Conservation (phyloP, 2,329 filamentous ascomycete species). For the Cephalotrichum gorgonifer region DNA sequence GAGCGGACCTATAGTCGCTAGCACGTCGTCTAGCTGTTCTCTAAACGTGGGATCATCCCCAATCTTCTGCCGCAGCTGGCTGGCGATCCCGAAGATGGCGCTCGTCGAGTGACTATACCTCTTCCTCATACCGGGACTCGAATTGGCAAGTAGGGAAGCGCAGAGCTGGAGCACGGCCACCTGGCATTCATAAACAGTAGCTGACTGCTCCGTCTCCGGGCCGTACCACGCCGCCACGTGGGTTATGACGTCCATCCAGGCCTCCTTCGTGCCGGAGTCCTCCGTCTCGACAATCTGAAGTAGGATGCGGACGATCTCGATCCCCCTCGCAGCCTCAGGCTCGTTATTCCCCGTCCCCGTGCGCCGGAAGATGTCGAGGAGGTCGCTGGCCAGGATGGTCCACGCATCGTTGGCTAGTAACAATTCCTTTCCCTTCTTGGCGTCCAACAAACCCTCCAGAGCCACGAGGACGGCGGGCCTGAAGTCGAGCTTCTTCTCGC, state of each 20-base stretch:
- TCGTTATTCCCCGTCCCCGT: slow-evolving; percentile 15
- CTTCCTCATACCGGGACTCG: slow-evolving; percentile 33
- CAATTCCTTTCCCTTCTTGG: slow-evolving; percentile 33
- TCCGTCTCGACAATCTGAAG: slow-evolving; percentile 40
- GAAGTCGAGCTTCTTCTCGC: slow-evolving; percentile 34
- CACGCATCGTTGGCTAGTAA: slow-evolving; percentile 45
- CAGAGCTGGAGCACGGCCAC: slow-evolving; percentile 46
- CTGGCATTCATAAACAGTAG: slow-evolving; percentile 34
- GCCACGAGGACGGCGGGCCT: slow-evolving; percentile 47
- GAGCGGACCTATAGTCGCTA: slow-evolving; percentile 18
- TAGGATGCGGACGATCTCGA: slow-evolving; percentile 46
- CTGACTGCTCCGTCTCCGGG: slow-evolving; percentile 17
- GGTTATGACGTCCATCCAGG: slow-evolving; percentile 47
- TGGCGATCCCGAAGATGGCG: slow-evolving; percentile 38
- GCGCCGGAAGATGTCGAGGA: slow-evolving; percentile 30
- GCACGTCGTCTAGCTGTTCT: slow-evolving; percentile 36
- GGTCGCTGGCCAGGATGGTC: slow-evolving; percentile 38
- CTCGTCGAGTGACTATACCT: slow-evolving; percentile 40
- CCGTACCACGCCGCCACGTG: slow-evolving; percentile 36
- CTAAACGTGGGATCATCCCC: slow-evolving; percentile 20
- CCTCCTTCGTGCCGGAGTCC: slow-evolving; percentile 31
- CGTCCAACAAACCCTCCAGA: slow-evolving; percentile 44
- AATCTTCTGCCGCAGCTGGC: slow-evolving; percentile 25
- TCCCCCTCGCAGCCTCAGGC: slow-evolving; percentile 32
- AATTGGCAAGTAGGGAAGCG: slow-evolving; percentile 36